phyloP scores from a whole-genome alignment of 345 rosid genomes.

The Lenwebbia sp. region DNA sequence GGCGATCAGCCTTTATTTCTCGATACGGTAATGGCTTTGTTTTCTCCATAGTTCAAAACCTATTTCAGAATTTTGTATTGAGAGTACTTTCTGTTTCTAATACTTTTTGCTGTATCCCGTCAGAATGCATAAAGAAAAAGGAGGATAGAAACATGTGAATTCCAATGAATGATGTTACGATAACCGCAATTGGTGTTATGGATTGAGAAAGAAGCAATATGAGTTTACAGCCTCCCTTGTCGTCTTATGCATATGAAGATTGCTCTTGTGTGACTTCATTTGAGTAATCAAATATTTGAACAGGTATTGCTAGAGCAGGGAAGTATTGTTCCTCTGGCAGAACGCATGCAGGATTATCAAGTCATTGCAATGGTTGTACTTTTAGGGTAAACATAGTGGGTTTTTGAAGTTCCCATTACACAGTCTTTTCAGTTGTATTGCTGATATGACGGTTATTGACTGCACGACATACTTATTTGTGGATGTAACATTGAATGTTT shows the following conservation, averaged over 20 bases:
- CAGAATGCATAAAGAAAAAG: neutral
- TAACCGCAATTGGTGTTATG: neutral
- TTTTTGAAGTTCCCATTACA: neutral
- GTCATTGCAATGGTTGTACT: constrained; percentile 77
- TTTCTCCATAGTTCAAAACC: neutral
- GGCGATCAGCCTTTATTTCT: constrained; percentile 59
- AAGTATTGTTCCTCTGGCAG: constrained; percentile 26
- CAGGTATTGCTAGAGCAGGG: constrained; percentile 62
- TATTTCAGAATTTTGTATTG: neutral
- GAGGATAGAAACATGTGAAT: neutral
- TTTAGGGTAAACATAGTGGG: constrained; percentile 36
- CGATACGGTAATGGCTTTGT: constrained; percentile 43
- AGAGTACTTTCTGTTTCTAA: neutral
- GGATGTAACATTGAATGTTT: neutral
- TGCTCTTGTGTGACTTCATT: neutral
- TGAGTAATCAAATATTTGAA: neutral
- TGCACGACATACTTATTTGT: neutral
- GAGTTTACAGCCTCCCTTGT: neutral
- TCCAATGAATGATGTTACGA: neutral
- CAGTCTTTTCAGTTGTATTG: neutral
- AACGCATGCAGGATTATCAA: constrained; percentile 71
- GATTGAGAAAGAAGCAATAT: neutral
- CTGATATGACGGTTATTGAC: neutral
- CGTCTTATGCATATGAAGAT: neutral
- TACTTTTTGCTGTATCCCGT: neutral